Evolutionary conservation across 1,139 yeast species (phyloP).

Genomic region (Lodderomyces parapsilosis): DNA sequence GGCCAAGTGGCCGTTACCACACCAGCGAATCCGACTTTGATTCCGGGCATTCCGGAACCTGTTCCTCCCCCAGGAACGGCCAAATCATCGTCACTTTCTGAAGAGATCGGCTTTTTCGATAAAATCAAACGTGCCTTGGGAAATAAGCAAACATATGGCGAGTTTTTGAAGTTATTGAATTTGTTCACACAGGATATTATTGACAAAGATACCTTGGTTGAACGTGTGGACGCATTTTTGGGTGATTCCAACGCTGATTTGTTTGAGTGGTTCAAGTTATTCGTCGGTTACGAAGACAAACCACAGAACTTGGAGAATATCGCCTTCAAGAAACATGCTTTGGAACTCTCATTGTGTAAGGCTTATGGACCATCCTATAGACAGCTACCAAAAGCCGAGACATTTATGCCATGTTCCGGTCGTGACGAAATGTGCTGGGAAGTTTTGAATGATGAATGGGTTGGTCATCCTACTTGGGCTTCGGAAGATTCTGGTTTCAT

Average conservation of each 20-base stretch:
- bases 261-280: constrained; percentile 85
- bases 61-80: constrained; percentile 59
- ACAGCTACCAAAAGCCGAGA: constrained; percentile 88
- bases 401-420: constrained; percentile 97
- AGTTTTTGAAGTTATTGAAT: constrained; percentile 82
- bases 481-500: constrained; percentile 98
- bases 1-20: constrained; percentile 16
- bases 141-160: constrained; percentile 86
- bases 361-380: constrained; percentile 94
- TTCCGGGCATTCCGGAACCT: constrained; percentile 87
- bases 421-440: constrained; percentile 99
- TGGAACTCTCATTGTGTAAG: constrained; percentile 83
- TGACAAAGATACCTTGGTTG: constrained; percentile 78
- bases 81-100: constrained; percentile 62
- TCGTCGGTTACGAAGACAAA: constrained; percentile 81
- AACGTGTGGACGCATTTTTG: constrained; percentile 79
- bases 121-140: constrained; percentile 88
- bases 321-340: constrained; percentile 82
- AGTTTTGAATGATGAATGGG: constrained; percentile 97
- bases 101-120: constrained; percentile 88
- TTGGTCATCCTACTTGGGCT: constrained; percentile 99
- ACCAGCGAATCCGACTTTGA: constrained; percentile 58
- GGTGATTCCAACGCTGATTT: constrained; percentile 76
- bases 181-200: constrained; percentile 87
- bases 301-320: constrained; percentile 84